These are phyloP conservation scores for Penicillium steckii DNA, from an alignment of 495 filamentous ascomycete species.

Conservation along the genomic window DNA sequence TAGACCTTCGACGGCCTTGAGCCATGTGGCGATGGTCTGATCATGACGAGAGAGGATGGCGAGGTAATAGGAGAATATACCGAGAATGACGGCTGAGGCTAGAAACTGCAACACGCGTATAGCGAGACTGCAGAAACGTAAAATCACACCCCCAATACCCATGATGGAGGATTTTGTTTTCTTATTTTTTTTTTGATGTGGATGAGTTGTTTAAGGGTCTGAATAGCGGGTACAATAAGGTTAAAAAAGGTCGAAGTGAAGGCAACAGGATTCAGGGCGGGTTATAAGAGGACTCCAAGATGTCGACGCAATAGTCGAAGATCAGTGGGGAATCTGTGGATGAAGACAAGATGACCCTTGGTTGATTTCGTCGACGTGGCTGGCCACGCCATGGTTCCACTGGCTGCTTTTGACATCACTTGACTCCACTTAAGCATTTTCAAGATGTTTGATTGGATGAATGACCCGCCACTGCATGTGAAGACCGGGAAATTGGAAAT, in stretches of 20 bases:
- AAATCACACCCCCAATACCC: slow-evolving; percentile 53
- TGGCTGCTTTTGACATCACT: neutral
- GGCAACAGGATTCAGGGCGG: slow-evolving; percentile 27
- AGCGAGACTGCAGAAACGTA: slow-evolving; percentile 61
- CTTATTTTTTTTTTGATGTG: neutral
- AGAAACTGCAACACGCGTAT: slow-evolving; percentile 70
- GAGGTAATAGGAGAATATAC: slow-evolving; percentile 67
- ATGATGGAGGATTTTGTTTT: slow-evolving; percentile 24
- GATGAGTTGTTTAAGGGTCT: too few relatives aligned
- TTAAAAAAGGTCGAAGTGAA: slow-evolving; percentile 12
- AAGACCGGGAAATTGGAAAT: slow-evolving; percentile 1
- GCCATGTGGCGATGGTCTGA: slow-evolving; percentile 57
- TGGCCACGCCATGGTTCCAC: neutral
- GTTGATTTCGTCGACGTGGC: slow-evolving; percentile 3
- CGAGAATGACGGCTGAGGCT: slow-evolving; percentile 68
- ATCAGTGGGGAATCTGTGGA: slow-evolving; percentile 35
- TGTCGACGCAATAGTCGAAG: slow-evolving; percentile 22
- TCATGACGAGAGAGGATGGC: slow-evolving; percentile 56
- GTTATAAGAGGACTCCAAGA: slow-evolving; percentile 13
- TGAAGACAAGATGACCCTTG: slow-evolving; percentile 10
- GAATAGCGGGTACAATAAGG: neutral
- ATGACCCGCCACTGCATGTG: slow-evolving; percentile 11
- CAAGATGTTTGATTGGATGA: neutral
- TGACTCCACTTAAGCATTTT: neutral
- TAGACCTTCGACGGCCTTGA: slow-evolving; percentile 79